These are phyloP conservation scores for Alternaria arborescens DNA, from an alignment of 2,329 filamentous ascomycete genomes.

Conservation along the genomic window DNA sequence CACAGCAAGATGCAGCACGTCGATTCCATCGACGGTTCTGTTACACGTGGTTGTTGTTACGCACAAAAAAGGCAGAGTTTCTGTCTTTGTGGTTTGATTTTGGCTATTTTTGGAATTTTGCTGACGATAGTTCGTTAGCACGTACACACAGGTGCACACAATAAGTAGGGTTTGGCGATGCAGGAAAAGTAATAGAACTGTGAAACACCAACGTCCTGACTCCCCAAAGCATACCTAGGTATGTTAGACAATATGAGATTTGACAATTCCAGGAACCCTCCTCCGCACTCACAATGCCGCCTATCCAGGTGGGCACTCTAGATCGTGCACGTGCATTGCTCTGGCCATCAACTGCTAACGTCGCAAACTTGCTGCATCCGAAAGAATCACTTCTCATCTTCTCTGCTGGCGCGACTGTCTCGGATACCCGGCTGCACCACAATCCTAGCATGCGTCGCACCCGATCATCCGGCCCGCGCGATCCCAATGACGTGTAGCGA, in stretches of 20 bases:
- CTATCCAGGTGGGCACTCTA: not conserved
- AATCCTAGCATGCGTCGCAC: not conserved
- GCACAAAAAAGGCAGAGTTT: not conserved
- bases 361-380: not conserved
- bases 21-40: not conserved
- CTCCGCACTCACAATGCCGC: not conserved
- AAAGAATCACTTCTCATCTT: not conserved
- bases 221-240: not conserved
- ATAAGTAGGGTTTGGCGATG: not conserved
- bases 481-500: constrained; percentile 3
- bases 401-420: not conserved
- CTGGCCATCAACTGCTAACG: not conserved
- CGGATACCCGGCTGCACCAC: constrained; percentile 1
- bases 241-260: not conserved
- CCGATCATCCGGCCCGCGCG: constrained; percentile 1
- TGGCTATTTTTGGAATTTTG: not conserved
- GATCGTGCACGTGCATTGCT: not conserved
- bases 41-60: not conserved
- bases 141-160: not conserved
- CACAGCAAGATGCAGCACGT: not conserved
- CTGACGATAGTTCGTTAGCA: not conserved
- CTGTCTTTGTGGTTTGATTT: not conserved
- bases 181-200: not conserved
- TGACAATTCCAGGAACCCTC: not conserved
- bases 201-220: not conserved